Conservation (phyloP, 306 rosid species). For the Bauhinia variegata region DNA sequence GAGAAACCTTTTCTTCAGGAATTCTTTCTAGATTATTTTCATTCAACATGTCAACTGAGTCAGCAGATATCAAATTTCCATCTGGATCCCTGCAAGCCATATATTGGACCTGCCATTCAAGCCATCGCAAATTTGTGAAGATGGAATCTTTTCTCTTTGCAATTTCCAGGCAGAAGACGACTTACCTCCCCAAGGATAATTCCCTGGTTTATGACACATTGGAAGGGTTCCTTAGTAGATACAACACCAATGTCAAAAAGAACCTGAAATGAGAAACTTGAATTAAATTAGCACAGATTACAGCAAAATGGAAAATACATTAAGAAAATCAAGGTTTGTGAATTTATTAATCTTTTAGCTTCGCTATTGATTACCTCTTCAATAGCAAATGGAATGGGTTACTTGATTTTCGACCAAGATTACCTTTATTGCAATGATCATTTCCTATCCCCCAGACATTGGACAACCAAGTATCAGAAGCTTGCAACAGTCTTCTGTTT, state of each 20-base stretch:
- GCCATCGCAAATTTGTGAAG: conserved; percentile 44
- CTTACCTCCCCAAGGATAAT: conserved; percentile 94
- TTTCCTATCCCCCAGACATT: not conserved
- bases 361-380: conserved; percentile 14
- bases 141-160: not conserved
- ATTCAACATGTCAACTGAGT: conserved; percentile 48
- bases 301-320: conserved; percentile 20
- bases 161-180: conserved; percentile 35
- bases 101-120: conserved; percentile 83
- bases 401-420: conserved; percentile 20
- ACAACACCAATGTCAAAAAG: conserved; percentile 90
- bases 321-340: conserved; percentile 17
- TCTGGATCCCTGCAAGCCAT: conserved; percentile 67
- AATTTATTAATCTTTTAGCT: conserved; percentile 27
- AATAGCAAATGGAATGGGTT: conserved; percentile 16
- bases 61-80: conserved; percentile 79
- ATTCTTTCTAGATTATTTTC: conserved; percentile 66
- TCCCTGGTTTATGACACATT: conserved; percentile 98
- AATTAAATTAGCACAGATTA: conserved; percentile 32
- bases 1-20: conserved; percentile 73
- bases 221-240: conserved; percentile 94
- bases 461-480: conserved; percentile 6
- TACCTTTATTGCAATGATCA: conserved; percentile 5
- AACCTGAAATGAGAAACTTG: conserved; percentile 66
- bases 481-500: not conserved